Evolutionary conservation across 106 monocot genomes (phyloP).

Genomic region (Vanilla planifolia): DNA sequence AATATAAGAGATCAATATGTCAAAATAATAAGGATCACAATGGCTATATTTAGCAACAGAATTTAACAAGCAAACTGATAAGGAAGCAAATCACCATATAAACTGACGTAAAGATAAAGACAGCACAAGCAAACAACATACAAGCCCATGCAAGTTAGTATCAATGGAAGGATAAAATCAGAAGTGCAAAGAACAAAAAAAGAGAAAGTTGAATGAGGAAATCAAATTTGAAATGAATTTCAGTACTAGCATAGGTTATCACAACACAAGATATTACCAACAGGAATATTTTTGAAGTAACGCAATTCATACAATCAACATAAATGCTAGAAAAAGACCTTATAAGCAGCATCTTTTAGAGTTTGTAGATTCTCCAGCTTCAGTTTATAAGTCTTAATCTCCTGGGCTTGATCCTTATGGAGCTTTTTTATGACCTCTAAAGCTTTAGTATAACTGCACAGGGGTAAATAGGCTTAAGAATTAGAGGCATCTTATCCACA

Average conservation of each 20-base stretch:
- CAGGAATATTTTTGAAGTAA: not conserved
- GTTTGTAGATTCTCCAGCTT: slow-evolving; percentile 98
- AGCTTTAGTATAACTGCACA: slow-evolving; percentile 84
- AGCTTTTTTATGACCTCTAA: slow-evolving; percentile 97
- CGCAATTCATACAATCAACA: not conserved
- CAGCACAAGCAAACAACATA: no score
- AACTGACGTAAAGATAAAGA: no score
- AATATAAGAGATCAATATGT: no score
- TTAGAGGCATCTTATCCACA: not conserved
- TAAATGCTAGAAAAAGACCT: slow-evolving; percentile 33
- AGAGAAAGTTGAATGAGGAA: no score
- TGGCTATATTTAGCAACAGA: no score
- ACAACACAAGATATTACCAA: not conserved
- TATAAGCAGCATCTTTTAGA: slow-evolving; percentile 89
- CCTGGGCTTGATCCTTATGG: slow-evolving; percentile 94
- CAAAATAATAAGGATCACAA: no score
- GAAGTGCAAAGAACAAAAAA: no score
- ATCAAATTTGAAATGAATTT: not conserved
- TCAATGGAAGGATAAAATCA: no score
- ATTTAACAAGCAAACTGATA: no score
- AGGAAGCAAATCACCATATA: no score
- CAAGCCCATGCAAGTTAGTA: no score
- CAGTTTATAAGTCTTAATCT: slow-evolving; percentile 96
- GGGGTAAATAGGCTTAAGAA: not conserved
- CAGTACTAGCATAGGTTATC: not conserved